These are phyloP conservation scores for Pleurotus giganteus DNA, from an alignment of 768 basidiomycete genomes.

Conservation along the genomic window DNA sequence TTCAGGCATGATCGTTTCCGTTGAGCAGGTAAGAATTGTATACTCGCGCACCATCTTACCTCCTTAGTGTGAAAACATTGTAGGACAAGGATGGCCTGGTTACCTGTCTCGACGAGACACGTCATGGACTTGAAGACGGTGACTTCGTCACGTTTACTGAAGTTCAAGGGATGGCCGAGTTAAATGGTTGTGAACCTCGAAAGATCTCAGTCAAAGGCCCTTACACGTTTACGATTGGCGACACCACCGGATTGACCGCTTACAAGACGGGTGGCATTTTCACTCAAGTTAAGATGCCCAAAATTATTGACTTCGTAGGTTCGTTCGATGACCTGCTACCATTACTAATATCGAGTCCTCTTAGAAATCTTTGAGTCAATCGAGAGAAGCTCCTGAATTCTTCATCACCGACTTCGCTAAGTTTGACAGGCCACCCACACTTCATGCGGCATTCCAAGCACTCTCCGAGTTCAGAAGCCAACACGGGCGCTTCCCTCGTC, in stretches of 20 bases:
- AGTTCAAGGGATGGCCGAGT: conserved; percentile 89
- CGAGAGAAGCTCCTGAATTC: conserved; percentile 75
- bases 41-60: background rate
- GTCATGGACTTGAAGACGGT: conserved; percentile 98
- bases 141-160: conserved; percentile 97
- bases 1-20: conserved; percentile 92
- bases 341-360: conserved; percentile 72
- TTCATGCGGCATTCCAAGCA: conserved; percentile 95
- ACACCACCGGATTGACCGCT: conserved; percentile 72
- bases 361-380: conserved; percentile 94
- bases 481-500: conserved; percentile 69
- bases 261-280: conserved; percentile 93
- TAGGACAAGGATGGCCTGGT: conserved; percentile 90
- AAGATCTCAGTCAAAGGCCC: conserved; percentile 95
- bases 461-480: conserved; percentile 73
- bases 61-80: background rate
- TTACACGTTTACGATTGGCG: conserved; percentile 95
- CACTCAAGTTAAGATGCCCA: conserved; percentile 99
- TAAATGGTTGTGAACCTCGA: conserved; percentile 89
- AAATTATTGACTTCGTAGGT: conserved; percentile 91
- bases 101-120: conserved; percentile 93
- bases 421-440: conserved; percentile 86
- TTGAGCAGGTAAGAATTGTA: conserved; percentile 66
- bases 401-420: conserved; percentile 98
- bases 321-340: conserved; percentile 28